These are phyloP conservation scores for Kwoniella dendrophila DNA, from an alignment of 768 basidiomycete species.

Conservation along the genomic window DNA sequence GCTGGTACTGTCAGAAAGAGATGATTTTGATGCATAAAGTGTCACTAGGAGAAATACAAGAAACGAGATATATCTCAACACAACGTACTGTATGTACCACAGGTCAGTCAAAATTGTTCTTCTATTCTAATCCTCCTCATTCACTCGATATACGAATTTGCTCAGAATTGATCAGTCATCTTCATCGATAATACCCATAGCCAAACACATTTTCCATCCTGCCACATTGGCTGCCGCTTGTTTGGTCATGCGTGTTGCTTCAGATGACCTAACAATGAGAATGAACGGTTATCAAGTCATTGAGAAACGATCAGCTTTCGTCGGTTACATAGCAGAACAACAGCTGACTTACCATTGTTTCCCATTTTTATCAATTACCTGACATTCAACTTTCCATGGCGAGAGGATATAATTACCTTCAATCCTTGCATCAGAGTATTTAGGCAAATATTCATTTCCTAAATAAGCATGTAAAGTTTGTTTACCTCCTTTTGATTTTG, in stretches of 20 bases:
- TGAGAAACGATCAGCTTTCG: too few relatives aligned
- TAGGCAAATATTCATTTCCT: neutral
- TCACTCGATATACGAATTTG: too few relatives aligned
- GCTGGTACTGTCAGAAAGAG: too few relatives aligned
- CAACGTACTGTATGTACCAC: too few relatives aligned
- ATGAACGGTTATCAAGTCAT: neutral
- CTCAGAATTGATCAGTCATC: slow-evolving; percentile 7
- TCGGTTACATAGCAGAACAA: neutral
- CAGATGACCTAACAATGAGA: neutral
- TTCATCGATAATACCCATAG: slow-evolving; percentile 13
- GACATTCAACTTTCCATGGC: neutral
- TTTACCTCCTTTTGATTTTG: slow-evolving; percentile 11
- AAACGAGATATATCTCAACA: too few relatives aligned
- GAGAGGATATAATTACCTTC: neutral
- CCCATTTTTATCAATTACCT: neutral
- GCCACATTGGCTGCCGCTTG: slow-evolving; percentile 19
- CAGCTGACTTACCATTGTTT: slow-evolving; percentile 1
- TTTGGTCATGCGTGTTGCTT: slow-evolving; percentile 17
- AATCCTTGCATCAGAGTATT: neutral
- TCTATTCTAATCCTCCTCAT: too few relatives aligned
- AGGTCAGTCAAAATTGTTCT: too few relatives aligned
- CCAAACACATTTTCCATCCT: slow-evolving; percentile 19
- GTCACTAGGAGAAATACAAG: too few relatives aligned
- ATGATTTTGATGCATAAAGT: too few relatives aligned
- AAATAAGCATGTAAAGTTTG: slow-evolving; percentile 9